Conservation (phyloP, 2,329 filamentous ascomycete species). For the Talaromyces sp. region DNA sequence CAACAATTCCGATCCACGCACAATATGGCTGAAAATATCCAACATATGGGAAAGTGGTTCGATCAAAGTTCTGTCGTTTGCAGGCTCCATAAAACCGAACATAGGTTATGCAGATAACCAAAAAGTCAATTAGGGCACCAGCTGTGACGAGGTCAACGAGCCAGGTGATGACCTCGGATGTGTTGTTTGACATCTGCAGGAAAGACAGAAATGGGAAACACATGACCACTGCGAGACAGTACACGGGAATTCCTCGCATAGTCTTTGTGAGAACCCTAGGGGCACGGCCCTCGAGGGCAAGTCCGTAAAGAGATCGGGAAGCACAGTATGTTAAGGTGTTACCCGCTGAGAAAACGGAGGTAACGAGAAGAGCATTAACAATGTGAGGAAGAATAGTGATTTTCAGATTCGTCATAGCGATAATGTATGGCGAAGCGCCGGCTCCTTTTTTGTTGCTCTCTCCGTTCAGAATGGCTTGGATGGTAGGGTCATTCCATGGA, state of each 20-base stretch:
- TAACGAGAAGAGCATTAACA: slow-evolving; percentile 58
- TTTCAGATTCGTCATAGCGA: slow-evolving; percentile 59
- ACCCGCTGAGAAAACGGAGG: slow-evolving; percentile 57
- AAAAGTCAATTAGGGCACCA: slow-evolving; percentile 55
- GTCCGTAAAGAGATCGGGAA: slow-evolving; percentile 54
- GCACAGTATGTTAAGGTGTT: slow-evolving; percentile 58
- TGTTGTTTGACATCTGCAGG: slow-evolving; percentile 53
- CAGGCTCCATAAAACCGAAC: slow-evolving; percentile 57
- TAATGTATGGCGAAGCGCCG: slow-evolving; percentile 57
- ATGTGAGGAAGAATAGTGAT: slow-evolving; percentile 59
- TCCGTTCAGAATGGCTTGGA: not conserved
- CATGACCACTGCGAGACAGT: slow-evolving; percentile 56
- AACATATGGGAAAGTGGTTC: slow-evolving; percentile 53
- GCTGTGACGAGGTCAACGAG: slow-evolving; percentile 53
- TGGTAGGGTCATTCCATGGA: slow-evolving; percentile 60
- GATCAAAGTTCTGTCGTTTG: slow-evolving; percentile 43
- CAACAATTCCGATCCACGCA: slow-evolving; percentile 27
- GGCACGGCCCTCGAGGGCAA: slow-evolving; percentile 55
- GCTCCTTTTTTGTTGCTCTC: slow-evolving; percentile 34
- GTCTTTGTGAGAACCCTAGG: slow-evolving; percentile 50
- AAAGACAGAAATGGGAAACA: slow-evolving; percentile 56
- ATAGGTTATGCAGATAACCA: slow-evolving; percentile 60
- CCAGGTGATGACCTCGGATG: slow-evolving; percentile 54
- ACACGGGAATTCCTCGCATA: slow-evolving; percentile 59
- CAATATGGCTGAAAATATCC: slow-evolving; percentile 59